Percentiles rank a stretch among this genome's conserved stretches.
Conservation (phyloP, 2,329 filamentous ascomycete genomes). For the Cyphellophora attinorum region DNA sequence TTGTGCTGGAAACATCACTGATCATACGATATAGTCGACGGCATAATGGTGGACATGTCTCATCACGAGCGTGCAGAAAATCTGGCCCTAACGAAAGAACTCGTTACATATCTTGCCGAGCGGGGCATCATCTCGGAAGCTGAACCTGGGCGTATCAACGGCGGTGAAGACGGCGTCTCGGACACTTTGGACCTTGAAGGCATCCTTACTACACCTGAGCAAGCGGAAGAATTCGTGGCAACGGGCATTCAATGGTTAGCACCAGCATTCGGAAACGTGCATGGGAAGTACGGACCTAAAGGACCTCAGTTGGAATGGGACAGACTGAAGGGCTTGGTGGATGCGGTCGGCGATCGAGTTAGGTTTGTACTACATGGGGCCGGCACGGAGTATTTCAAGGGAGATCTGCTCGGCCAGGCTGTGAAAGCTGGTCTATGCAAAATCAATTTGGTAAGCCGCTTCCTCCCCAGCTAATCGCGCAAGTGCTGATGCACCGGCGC, state of each 20-base stretch:
- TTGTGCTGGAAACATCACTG: not conserved
- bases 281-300: slow-evolving; percentile 56
- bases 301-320: slow-evolving; percentile 24
- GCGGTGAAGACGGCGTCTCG: slow-evolving; percentile 64
- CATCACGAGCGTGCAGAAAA: slow-evolving; percentile 65
- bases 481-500: too few relatives aligned
- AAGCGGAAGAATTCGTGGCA: slow-evolving; percentile 60
- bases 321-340: slow-evolving; percentile 38
- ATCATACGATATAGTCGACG: slow-evolving; percentile 54
- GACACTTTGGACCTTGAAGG: slow-evolving; percentile 56
- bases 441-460: too few relatives aligned
- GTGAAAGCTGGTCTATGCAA: slow-evolving; percentile 47
- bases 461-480: too few relatives aligned
- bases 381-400: slow-evolving; percentile 47
- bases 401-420: slow-evolving; percentile 45
- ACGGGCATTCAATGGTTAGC: slow-evolving; percentile 69
- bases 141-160: slow-evolving; percentile 62
- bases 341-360: slow-evolving; percentile 39
- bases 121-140: slow-evolving; percentile 61
- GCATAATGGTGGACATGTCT: slow-evolving; percentile 70
- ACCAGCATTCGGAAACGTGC: slow-evolving; percentile 67
- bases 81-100: slow-evolving; percentile 51
- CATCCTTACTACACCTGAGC: slow-evolving; percentile 56
- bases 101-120: slow-evolving; percentile 54
- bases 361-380: slow-evolving; percentile 50